Base-by-base conservation (phyloP, 2,329 filamentous ascomycete genomes). In the Zalaria sp. region DNA sequence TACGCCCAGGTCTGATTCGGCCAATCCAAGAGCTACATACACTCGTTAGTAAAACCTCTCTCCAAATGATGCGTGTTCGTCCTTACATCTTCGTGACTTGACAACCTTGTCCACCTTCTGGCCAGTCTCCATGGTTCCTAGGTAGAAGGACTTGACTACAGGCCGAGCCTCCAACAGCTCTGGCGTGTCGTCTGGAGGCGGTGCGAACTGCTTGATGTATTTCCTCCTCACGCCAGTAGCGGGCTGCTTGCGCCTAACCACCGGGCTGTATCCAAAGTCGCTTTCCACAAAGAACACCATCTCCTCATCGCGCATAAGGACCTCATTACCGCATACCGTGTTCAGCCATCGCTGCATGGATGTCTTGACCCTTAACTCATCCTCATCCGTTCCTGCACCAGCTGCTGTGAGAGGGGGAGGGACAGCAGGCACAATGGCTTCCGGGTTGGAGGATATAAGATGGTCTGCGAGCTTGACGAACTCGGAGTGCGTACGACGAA, bases 251-350 rank as follows among this genome's bases (percentile, higher is more conserved):
- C 87, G 86, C 61, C 89, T 81, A 37, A 95, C 81, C 56, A 96
- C 83, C 1, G 91, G 91, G 55, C 87, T 95, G 63, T 98, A 98
- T 34, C 91, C 91, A 60, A 95, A 96, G 60, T 98, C 91, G 57
- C 86, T 94, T 64, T 98, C 91, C n/a, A 98, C 87, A 54, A 98
- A 98, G 46, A 96, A 79, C 4, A 95, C 78, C 78, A 96, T 89
- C 64, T 98, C 91, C 47, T 96, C 89, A 58, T 98, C 91, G 47
- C 83, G 78, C 70, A 94, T 93, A 5, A 98, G 74, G 1, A 93
- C 79, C 31, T 96, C 88, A 52, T 91, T 96, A 54, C 76, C 77
- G 65, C 91, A 93, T 18, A 98, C 82, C 45, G 84, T 83, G 61
- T 93, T 95, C 53, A 98, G 72, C 91, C 91, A 98, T 57, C 87